Base-by-base conservation (phyloP, 2,329 filamentous ascomycete species). In the Colletotrichum zoysiae region DNA sequence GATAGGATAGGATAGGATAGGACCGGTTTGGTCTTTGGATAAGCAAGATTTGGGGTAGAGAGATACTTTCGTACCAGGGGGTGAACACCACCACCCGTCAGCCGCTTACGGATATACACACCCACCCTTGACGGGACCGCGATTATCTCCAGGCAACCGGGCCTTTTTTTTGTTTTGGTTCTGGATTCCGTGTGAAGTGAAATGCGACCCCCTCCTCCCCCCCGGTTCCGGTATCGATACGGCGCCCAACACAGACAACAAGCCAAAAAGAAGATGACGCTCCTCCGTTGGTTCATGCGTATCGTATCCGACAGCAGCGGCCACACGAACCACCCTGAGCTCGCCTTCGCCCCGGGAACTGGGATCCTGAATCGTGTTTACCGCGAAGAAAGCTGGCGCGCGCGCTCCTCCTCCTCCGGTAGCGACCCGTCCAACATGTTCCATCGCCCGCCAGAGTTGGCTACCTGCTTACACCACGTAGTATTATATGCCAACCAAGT, bases 361-460 rank as follows among this genome's bases (percentile, higher is more conserved):
- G 16, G 48, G 65, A 33, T 46, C 26, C 33, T 71, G 69, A 71
- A 68, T 71, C 69, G 64, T 71, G 69, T 51, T 46, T n/a, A 57
- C 26, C 44, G 33, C 59, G 53, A 44, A 6, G 18, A 5, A 12
- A 50, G 20, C 20, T 12, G 46, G 42, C 5, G 42, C 23, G 48
- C 23, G n/a, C n/a, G n/a, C n/a, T n/a, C n/a, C 23, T 35, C 8
- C 30, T 11, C n/a, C 3, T 55, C 33, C 20, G 9, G 53, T n/a
- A 35, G 18, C 30, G 30, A 16, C 5, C 5, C 11, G 14, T n/a
- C 18, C 11, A 26, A 50, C 26, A 23, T 26, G 16, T 1, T 7
- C 48, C 23, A 26, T 50, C 48, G 3, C 16, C 48, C n/a, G 23
- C 48, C 16, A 14, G 12, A 50, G n/a, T 14, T 50, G 48, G 26